Evolutionary conservation across 2,329 filamentous ascomycete species (phyloP).

Genomic region (Curvularia hawaiiensis): DNA sequence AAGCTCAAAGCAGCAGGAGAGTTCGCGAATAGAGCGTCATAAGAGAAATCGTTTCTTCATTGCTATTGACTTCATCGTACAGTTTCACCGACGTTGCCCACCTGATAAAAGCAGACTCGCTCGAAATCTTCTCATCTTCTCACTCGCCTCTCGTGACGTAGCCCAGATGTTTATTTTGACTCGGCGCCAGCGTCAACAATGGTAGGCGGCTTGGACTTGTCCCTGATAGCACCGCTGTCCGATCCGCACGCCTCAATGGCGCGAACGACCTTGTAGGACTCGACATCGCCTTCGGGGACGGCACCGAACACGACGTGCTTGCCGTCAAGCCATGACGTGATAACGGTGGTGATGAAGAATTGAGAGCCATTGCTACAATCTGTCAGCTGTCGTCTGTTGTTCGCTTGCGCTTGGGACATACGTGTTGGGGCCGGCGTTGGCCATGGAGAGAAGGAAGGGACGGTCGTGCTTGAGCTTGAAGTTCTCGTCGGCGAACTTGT

Average conservation of each 20-base stretch:
- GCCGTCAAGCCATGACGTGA: constrained; percentile 72
- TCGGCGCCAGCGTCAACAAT: constrained; percentile 58
- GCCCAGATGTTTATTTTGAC: constrained; percentile 33
- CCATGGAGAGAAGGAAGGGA: constrained; percentile 88
- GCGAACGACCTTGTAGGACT: constrained; percentile 61
- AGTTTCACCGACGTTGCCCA: neutral
- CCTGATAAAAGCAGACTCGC: neutral
- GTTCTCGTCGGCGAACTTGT: constrained; percentile 95
- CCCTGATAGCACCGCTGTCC: constrained; percentile 58
- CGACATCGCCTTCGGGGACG: constrained; percentile 61
- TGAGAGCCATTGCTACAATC: constrained; percentile 69
- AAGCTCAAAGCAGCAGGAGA: neutral
- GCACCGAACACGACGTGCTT: constrained; percentile 87
- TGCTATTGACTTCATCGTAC: neutral
- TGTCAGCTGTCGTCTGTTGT: constrained; percentile 18
- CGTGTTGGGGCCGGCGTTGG: constrained; percentile 95
- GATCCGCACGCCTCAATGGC: constrained; percentile 65
- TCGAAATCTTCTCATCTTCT: neutral
- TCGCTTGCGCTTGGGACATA: constrained; percentile 46
- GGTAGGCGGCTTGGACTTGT: constrained; percentile 57
- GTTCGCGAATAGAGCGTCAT: neutral
- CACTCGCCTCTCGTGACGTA: neutral
- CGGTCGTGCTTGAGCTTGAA: constrained; percentile 75
- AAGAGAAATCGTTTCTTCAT: constrained; percentile 7
- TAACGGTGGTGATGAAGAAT: constrained; percentile 74